A percentile compares a stretch with the other conserved stretches of the same genome.
Conservation (phyloP, 179 eudicot genomes). For the Patellifolia procumbens region DNA sequence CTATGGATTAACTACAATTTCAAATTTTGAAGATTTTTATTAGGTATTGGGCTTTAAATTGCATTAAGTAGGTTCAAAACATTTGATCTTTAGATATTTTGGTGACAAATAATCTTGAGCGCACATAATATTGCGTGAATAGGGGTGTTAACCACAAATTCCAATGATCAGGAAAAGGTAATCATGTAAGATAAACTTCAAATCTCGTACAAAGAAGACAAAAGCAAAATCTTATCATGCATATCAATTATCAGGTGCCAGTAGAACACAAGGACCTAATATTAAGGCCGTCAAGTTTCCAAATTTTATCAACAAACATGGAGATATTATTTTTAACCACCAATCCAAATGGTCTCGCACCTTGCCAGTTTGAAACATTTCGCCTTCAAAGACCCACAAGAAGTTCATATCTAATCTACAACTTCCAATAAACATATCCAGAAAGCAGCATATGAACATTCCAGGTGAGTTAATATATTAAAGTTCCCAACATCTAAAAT, state of each 20-base stretch:
- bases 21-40: background rate
- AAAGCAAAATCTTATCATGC: background rate
- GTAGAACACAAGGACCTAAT: background rate
- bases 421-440: conserved; percentile 14
- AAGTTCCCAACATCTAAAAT: background rate
- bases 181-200: background rate
- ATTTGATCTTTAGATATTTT: background rate
- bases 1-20: background rate
- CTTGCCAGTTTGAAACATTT: background rate
- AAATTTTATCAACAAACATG: background rate
- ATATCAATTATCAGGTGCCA: background rate
- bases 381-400: background rate
- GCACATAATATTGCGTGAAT: background rate
- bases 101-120: background rate
- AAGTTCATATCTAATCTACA: background rate
- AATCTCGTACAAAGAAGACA: background rate
- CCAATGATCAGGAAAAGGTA: background rate
- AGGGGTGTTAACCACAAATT: background rate
- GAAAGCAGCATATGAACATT: background rate
- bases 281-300: background rate
- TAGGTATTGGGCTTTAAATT: background rate
- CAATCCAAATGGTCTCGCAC: background rate
- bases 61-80: background rate
- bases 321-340: background rate
- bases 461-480: background rate